Evolutionary conservation across 805 yeast genomes (phyloP).

Genomic region (Ogataea degrootiae): DNA sequence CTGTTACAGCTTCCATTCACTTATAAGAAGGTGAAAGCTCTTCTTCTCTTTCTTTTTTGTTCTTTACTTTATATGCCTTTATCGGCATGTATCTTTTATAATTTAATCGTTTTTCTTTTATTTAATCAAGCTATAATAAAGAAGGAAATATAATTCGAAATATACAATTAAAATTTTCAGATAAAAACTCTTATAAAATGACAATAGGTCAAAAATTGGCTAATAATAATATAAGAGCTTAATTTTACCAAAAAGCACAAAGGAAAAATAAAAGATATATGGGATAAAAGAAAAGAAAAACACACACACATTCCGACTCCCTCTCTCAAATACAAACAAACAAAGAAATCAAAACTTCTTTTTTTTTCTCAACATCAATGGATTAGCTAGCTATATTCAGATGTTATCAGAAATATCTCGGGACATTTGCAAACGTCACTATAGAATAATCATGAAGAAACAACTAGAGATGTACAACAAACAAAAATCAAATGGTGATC

Average conservation of each 20-base stretch:
- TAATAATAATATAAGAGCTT: neutral
- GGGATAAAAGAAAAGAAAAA: neutral
- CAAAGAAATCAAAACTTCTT: neutral
- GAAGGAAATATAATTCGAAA: constrained; percentile 2
- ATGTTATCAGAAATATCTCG: neutral
- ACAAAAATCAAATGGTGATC: too few species aligned
- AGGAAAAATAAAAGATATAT: neutral
- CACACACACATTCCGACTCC: constrained; percentile 1
- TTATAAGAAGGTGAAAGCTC: too few species aligned
- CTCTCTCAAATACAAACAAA: neutral
- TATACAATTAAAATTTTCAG: constrained; percentile 2
- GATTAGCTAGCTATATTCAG: neutral
- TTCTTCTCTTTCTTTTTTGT: too few species aligned
- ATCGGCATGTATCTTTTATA: too few species aligned
- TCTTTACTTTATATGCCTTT: too few species aligned
- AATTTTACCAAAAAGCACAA: constrained; percentile 1
- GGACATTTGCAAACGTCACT: too few species aligned
- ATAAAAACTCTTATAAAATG: neutral
- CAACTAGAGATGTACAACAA: too few species aligned
- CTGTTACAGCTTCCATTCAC: too few species aligned
- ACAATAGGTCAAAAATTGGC: neutral
- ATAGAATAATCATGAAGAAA: too few species aligned
- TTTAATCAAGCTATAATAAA: neutral
- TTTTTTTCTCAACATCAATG: neutral
- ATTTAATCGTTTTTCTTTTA: too few species aligned